These are phyloP conservation scores for Hypoxylon fragiforme DNA, from an alignment of 495 filamentous ascomycete genomes.

Conservation along the genomic window DNA sequence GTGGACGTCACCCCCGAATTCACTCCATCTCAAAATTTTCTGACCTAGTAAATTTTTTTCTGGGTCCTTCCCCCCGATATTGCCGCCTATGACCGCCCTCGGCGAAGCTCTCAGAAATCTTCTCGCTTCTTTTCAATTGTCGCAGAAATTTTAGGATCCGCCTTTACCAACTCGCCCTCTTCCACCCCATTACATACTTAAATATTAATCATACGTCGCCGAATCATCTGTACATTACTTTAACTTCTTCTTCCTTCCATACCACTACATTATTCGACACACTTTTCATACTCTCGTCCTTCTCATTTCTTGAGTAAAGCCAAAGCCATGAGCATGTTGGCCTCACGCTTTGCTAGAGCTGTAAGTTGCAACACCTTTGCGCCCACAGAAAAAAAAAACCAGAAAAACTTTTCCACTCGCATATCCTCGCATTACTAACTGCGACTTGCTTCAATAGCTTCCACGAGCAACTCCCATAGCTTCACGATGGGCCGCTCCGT, in stretches of 20 bases:
- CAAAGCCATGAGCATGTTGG: slow-evolving; percentile 59
- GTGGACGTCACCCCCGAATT: slow-evolving; percentile 20
- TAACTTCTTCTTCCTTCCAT: slow-evolving; percentile 40
- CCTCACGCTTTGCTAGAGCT: slow-evolving; percentile 65
- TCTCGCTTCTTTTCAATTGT: slow-evolving; percentile 26
- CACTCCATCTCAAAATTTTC: slow-evolving; percentile 19
- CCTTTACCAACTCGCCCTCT: slow-evolving; percentile 31
- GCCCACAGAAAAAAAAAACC: not conserved
- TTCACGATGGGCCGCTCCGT: slow-evolving; percentile 61
- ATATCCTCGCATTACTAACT: slow-evolving; percentile 31
- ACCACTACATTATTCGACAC: too few species aligned
- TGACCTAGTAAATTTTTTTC: slow-evolving; percentile 5
- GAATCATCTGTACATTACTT: slow-evolving; percentile 35
- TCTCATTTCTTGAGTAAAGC: too few species aligned
- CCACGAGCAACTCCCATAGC: slow-evolving; percentile 64
- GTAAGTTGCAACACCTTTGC: slow-evolving; percentile 60
- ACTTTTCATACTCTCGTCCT: slow-evolving; percentile 32
- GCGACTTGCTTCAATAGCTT: slow-evolving; percentile 53
- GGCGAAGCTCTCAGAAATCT: slow-evolving; percentile 41
- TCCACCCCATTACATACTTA: slow-evolving; percentile 36
- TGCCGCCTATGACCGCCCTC: slow-evolving; percentile 39
- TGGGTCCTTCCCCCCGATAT: slow-evolving; percentile 13
- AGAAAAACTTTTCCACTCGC: slow-evolving; percentile 17
- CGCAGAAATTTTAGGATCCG: slow-evolving; percentile 32
- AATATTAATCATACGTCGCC: slow-evolving; percentile 20